Percentiles rank a stretch among this genome's conserved stretches.
phyloP scores from a whole-genome alignment of 805 yeast species.

The Hanseniaspora lachancei region DNA sequence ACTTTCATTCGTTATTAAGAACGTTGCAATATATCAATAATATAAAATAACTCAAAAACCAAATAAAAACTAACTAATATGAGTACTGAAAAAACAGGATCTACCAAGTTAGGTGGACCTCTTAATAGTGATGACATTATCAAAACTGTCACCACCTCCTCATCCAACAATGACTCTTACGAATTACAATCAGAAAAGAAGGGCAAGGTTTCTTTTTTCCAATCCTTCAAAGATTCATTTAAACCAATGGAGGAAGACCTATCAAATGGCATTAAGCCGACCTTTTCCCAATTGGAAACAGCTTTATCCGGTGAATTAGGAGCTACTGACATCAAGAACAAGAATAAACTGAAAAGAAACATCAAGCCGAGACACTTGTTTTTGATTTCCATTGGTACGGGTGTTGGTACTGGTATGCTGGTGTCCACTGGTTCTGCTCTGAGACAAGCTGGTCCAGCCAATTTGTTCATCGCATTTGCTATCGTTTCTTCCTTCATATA shows the following conservation, averaged over 20 bases:
- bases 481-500: slow-evolving; percentile 46
- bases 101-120: not conserved
- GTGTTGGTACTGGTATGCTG: slow-evolving; percentile 65
- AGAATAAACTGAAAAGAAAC: slow-evolving; percentile 24
- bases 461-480: slow-evolving; percentile 41
- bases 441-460: slow-evolving; percentile 36
- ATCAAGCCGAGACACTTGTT: slow-evolving; percentile 39
- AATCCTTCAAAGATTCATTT: slow-evolving; percentile 20
- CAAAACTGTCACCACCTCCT: not conserved
- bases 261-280: slow-evolving; percentile 11
- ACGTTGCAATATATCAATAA: not conserved
- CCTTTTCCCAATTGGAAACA: not conserved
- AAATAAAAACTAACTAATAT: not conserved
- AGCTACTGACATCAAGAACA: not conserved
- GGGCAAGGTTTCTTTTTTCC: slow-evolving; percentile 2
- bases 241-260: slow-evolving; percentile 19
- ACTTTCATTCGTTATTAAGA: too few species aligned
- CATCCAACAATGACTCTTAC: not conserved
- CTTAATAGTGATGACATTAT: not conserved
- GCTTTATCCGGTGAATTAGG: not conserved
- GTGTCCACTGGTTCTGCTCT: slow-evolving; percentile 44
- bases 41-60: not conserved
- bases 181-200: not conserved
- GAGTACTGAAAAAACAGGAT: not conserved
- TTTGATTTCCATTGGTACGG: slow-evolving; percentile 72